A percentile compares a stretch with the other conserved stretches of the same genome.
phyloP scores from a whole-genome alignment of 1,284 basidiomycete genomes.

The Melampsora americana region DNA sequence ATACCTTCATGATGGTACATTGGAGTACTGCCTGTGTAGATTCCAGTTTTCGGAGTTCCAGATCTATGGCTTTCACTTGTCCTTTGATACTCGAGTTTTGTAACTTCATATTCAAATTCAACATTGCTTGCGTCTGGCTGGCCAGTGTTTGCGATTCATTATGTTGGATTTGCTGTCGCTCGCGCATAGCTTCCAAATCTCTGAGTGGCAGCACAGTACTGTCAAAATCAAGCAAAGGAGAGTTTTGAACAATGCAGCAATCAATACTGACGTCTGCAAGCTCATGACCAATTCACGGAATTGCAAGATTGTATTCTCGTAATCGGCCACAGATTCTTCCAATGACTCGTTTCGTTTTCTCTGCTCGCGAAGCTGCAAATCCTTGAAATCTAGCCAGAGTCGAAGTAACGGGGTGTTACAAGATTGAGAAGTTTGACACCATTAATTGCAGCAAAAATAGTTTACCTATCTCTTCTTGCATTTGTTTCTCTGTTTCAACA shows the following conservation, averaged over 20 bases:
- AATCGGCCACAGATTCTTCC: slow-evolving; percentile 75
- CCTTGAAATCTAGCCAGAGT: slow-evolving; percentile 64
- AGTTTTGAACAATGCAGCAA: background rate
- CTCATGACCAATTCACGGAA: slow-evolving; percentile 84
- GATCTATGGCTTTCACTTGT: slow-evolving; percentile 79
- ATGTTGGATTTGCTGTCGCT: slow-evolving; percentile 77
- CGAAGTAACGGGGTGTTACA: background rate
- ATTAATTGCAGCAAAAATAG: slow-evolving; percentile 29
- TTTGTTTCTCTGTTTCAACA: slow-evolving; percentile 82
- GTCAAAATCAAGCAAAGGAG: slow-evolving; percentile 20
- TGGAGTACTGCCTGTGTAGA: slow-evolving; percentile 75
- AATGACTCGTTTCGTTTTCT: slow-evolving; percentile 64
- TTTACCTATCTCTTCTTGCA: slow-evolving; percentile 83
- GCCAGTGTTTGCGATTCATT: slow-evolving; percentile 71
- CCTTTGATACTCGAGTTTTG: slow-evolving; percentile 84
- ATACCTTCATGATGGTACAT: slow-evolving; percentile 59
- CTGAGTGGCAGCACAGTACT: slow-evolving; percentile 55
- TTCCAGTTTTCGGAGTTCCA: slow-evolving; percentile 78
- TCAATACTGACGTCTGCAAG: slow-evolving; percentile 66
- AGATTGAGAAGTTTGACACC: slow-evolving; percentile 46
- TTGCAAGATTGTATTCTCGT: slow-evolving; percentile 79
- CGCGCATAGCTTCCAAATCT: slow-evolving; percentile 74
- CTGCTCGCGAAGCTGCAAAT: slow-evolving; percentile 68
- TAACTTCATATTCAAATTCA: slow-evolving; percentile 86
- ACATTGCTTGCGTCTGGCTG: slow-evolving; percentile 74